Conservation (phyloP, 768 basidiomycete genomes). For the Trametes elegans region DNA sequence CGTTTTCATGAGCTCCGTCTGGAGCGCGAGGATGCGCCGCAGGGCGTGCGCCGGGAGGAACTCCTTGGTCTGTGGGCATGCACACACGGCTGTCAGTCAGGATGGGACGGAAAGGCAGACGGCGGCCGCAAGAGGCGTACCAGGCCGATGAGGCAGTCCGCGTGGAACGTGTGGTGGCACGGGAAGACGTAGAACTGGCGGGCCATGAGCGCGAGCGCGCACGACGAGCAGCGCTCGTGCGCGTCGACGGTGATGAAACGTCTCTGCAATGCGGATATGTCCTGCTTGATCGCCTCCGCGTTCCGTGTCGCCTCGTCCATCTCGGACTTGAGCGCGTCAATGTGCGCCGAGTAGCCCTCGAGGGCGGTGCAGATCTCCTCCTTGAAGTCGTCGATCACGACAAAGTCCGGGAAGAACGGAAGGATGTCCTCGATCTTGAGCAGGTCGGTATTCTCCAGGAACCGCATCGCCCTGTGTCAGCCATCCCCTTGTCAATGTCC, state of each 20-base stretch:
- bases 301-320: conserved; percentile 95
- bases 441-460: conserved; percentile 90
- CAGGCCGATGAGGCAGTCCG: conserved; percentile 92
- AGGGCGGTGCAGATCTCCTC: conserved; percentile 96
- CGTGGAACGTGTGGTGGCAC: conserved; percentile 96
- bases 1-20: conserved; percentile 76
- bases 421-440: conserved; percentile 98
- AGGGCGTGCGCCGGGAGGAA: conserved; percentile 80
- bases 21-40: conserved; percentile 82
- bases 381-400: conserved; percentile 99
- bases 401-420: conserved; percentile 99
- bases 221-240: conserved; percentile 82
- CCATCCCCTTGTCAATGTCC: background rate
- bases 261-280: conserved; percentile 79
- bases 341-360: conserved; percentile 91
- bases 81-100: conserved; percentile 15
- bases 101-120: background rate
- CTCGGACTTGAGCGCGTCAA: conserved; percentile 84
- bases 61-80: conserved; percentile 73
- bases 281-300: conserved; percentile 91
- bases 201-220: conserved; percentile 71
- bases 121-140: conserved; percentile 45
- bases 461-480: conserved; percentile 82
- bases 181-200: conserved; percentile 99
- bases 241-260: conserved; percentile 92